phyloP scores from a whole-genome alignment of 805 yeast genomes.

The Candida awuae region DNA sequence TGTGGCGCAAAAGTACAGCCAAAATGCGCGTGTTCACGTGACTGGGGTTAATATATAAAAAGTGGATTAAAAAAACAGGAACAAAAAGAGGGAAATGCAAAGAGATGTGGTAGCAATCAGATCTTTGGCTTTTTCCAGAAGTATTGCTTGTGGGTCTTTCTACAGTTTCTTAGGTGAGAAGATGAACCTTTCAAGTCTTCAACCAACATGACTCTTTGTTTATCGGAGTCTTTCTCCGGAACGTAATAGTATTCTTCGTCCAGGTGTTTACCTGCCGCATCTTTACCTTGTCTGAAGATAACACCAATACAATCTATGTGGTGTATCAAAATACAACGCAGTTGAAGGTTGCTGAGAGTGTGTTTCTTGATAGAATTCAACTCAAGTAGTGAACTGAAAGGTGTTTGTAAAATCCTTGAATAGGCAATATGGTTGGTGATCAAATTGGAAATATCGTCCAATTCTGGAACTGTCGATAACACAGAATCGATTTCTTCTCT shows the following conservation, averaged over 20 bases:
- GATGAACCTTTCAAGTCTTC: conserved; percentile 75
- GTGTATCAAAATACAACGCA: conserved; percentile 37
- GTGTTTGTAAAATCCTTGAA: conserved; percentile 81
- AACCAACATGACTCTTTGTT: conserved; percentile 60
- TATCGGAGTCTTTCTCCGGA: conserved; percentile 72
- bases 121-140: conserved; percentile 57
- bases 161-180: conserved; percentile 66
- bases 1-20: no score
- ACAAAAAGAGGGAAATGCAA: no score
- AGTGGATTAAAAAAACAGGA: not conserved
- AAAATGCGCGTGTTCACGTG: conserved; percentile 4
- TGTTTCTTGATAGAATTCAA: conserved; percentile 52
- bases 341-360: conserved; percentile 35
- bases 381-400: conserved; percentile 55
- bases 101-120: no score
- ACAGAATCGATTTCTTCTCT: conserved; percentile 24
- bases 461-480: conserved; percentile 31
- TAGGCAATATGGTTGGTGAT: conserved; percentile 82
- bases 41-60: not conserved
- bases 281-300: conserved; percentile 83
- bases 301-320: conserved; percentile 69
- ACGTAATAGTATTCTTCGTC: conserved; percentile 92
- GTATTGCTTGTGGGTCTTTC: conserved; percentile 89
- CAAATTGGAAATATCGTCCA: conserved; percentile 52
- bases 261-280: conserved; percentile 90